Percentiles rank a stretch among this genome's conserved stretches.
phyloP scores from a whole-genome alignment of 2,329 filamentous ascomycete species.

The Epichloe scottii region DNA sequence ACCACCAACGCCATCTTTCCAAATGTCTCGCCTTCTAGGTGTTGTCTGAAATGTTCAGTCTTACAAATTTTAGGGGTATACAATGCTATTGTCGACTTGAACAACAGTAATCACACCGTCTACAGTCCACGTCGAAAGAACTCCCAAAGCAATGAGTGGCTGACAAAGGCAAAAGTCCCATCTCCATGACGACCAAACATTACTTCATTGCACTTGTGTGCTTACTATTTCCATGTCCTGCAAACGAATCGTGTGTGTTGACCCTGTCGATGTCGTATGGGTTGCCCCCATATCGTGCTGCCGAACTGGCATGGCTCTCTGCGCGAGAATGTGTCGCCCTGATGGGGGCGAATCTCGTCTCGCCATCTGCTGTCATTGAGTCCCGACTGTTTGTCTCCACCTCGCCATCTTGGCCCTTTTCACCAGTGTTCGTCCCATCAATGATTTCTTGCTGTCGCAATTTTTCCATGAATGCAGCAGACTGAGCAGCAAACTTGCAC shows the following conservation, averaged over 20 bases:
- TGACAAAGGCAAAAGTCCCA: too few relatives aligned
- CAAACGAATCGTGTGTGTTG: conserved; percentile 4
- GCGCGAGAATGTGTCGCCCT: not conserved
- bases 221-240: not conserved
- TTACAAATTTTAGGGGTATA: not conserved
- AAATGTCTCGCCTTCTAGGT: not conserved
- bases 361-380: not conserved
- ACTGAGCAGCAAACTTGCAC: conserved; percentile 6
- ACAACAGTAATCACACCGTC: too few relatives aligned
- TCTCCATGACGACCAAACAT: too few relatives aligned
- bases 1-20: not conserved
- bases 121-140: too few relatives aligned
- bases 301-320: not conserved
- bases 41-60: not conserved
- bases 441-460: conserved; percentile 1
- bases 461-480: conserved; percentile 5
- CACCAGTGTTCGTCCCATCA: not conserved
- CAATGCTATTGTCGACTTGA: not conserved
- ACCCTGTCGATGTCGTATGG: conserved; percentile 5
- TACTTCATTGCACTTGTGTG: not conserved
- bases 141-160: too few relatives aligned
- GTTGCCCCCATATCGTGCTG: conserved; percentile 3
- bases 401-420: not conserved
- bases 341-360: not conserved
- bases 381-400: not conserved